Percentiles rank a stretch among this genome's conserved stretches.
Conservation (phyloP, 73 alveolate genomes). For the Tetrahymena thermophila region DNA sequence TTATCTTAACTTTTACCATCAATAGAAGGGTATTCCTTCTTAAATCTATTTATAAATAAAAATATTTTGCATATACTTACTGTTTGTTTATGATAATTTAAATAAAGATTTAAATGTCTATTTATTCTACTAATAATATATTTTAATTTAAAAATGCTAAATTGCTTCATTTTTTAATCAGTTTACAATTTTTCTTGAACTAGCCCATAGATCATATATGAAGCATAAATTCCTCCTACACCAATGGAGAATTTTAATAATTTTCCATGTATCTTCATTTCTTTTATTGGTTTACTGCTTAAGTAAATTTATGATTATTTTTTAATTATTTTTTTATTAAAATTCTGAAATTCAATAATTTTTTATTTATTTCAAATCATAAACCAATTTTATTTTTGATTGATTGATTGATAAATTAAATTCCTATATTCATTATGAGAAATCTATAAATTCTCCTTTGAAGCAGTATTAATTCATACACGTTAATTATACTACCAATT, state of each 20-base stretch:
- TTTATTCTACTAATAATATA: not conserved
- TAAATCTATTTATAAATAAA: constrained; percentile 6
- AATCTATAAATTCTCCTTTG: not conserved
- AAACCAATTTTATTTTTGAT: no score
- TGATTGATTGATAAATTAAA: no score
- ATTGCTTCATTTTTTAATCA: not conserved
- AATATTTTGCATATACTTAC: not conserved
- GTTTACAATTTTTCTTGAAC: not conserved
- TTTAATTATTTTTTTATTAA: not conserved
- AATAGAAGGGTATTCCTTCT: constrained; percentile 8
- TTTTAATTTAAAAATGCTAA: not conserved
- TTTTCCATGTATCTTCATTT: not conserved
- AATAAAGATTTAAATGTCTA: not conserved
- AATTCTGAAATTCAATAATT: not conserved
- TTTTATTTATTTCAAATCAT: not conserved
- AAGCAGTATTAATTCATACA: not conserved
- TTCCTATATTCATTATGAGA: no score
- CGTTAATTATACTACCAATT: not conserved
- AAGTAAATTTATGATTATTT: not conserved
- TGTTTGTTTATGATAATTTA: no score
- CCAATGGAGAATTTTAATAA: not conserved
- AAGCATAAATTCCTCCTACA: not conserved
- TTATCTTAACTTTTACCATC: constrained; percentile 13
- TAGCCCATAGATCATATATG: not conserved
- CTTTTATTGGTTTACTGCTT: not conserved